Evolutionary conservation across 176 grass and related monocot species (phyloP), one percentile per base, ranked within the genome.

Genomic region (Elymus sibiricus): DNA sequence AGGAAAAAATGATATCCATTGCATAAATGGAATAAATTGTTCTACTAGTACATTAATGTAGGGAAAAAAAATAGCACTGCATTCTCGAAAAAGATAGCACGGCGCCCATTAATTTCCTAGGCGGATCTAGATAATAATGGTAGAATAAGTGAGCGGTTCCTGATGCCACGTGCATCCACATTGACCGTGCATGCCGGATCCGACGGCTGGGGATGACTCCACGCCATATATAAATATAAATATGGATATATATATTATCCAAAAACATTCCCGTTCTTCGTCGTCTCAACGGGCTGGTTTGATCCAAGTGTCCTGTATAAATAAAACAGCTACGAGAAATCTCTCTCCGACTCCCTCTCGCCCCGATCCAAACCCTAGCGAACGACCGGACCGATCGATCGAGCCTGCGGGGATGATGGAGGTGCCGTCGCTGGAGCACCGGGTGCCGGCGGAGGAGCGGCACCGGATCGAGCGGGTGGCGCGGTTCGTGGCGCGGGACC

Each of bases 401-500:
- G 14, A 7, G 56, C 27, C 27, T 8, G 9, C 17, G 10, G 16
- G 9, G 25, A 63, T 55, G 9, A 85, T 88, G 89, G 86, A 91
- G 77, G 55, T 70, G 79, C 9, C 74, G 74, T 51, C 72, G 62
- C 42, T 74, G 81, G 82, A 88, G 4, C 85, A 81, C 37, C 70
- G 77, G 63, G 78, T 34, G 73, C 79, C 89, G 86, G 19, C 51
- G 86, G 90, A 92, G 87, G 93, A 95, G 84, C 86, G 78, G 80
- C 88, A 90, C 47, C 88, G 86, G 80, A 91, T 95, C 84, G 90
- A 95, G 75, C 86, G 86, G 80, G 90, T 95, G 80, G 90, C 93
- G 25, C 37, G 79, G 49, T 95, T 74, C 77, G 88, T 95, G 76
- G 93, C 93, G 47, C 67, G 81, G 21, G 93, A 95, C 62, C 69